Percentiles rank a stretch among this genome's conserved stretches.
Evolutionary conservation across 2,329 filamentous ascomycete genomes (phyloP).

Genomic region (Setomelanomma holmii): DNA sequence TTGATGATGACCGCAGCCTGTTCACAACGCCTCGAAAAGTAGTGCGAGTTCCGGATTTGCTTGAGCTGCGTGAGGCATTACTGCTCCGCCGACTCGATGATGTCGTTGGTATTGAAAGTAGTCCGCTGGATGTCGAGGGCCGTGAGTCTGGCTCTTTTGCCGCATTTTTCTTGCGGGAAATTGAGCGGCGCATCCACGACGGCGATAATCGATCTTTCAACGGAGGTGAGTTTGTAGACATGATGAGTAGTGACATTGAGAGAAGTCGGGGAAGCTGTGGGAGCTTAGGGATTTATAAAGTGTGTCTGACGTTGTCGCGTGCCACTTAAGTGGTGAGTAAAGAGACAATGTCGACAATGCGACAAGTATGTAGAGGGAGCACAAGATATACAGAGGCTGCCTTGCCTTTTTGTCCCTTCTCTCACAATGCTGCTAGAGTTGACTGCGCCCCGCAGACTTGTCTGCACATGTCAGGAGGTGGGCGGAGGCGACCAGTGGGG

Average conservation of each 20-base stretch:
- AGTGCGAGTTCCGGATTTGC: constrained; percentile 24
- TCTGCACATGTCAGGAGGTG: constrained; percentile 3
- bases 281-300: not conserved
- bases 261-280: not conserved
- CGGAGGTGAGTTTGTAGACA: constrained; percentile 30
- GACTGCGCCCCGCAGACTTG: constrained; percentile 15
- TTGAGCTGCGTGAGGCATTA: constrained; percentile 35
- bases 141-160: constrained; percentile 19
- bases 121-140: constrained; percentile 20
- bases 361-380: not conserved
- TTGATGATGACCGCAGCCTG: constrained; percentile 38
- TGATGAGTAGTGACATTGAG: constrained; percentile 35
- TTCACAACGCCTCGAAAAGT: constrained; percentile 32
- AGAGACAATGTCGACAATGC: constrained; percentile 1
- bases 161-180: constrained; percentile 20
- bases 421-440: constrained; percentile 4
- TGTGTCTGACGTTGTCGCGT: not conserved
- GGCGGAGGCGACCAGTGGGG: constrained; percentile 1
- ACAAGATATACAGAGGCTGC: constrained; percentile 9
- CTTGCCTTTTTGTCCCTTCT: constrained; percentile 11
- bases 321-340: not conserved
- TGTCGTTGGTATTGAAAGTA: constrained; percentile 23
- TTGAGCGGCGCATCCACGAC: constrained; percentile 30
- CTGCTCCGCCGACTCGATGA: constrained; percentile 35
- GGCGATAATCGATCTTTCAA: constrained; percentile 30